A percentile compares a stretch with the other conserved stretches of the same genome.
These are phyloP conservation scores for Pseudogymnoascus sp. DNA, from an alignment of 2,329 filamentous ascomycete species.

Conservation along the genomic window DNA sequence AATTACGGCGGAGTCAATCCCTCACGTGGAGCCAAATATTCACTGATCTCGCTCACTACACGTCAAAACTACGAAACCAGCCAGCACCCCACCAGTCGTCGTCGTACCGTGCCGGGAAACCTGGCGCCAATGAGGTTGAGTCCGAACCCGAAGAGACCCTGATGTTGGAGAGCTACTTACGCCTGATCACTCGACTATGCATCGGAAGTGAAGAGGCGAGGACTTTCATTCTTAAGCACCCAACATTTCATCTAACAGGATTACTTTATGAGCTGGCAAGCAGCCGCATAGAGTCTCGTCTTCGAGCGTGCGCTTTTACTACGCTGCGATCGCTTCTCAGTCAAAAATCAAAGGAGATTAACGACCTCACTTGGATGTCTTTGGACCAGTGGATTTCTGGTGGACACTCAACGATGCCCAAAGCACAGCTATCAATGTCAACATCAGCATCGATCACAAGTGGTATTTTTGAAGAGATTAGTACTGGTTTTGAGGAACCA, in stretches of 20 bases:
- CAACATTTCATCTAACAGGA: constrained; percentile 59
- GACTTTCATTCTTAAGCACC: constrained; percentile 61
- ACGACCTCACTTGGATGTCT: constrained; percentile 68
- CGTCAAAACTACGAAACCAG: constrained; percentile 67
- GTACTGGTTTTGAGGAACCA: constrained; percentile 73
- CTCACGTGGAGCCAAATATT: constrained; percentile 93
- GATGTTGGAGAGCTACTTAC: constrained; percentile 91
- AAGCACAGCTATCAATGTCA: constrained; percentile 20
- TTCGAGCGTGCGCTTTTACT: constrained; percentile 78
- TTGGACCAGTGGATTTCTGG: constrained; percentile 75
- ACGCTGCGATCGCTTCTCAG: constrained; percentile 68
- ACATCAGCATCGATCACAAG: constrained; percentile 42
- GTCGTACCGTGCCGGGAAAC: constrained; percentile 50
- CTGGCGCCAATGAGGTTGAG: constrained; percentile 60
- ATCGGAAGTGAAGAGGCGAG: constrained; percentile 65
- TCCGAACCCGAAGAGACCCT: constrained; percentile 86
- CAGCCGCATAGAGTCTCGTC: constrained; percentile 63
- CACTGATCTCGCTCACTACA: constrained; percentile 79
- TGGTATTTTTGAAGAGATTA: constrained; percentile 64
- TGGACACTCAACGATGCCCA: constrained; percentile 37
- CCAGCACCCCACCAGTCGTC: constrained; percentile 47
- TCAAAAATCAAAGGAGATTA: constrained; percentile 59
- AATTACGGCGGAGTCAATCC: constrained; percentile 73
- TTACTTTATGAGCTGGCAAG: constrained; percentile 73
- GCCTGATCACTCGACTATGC: constrained; percentile 75